A percentile compares a stretch with the other conserved stretches of the same genome.
These are phyloP conservation scores for Oryza meridionalis DNA, from an alignment of 176 grass and related monocot species.

Conservation along the genomic window DNA sequence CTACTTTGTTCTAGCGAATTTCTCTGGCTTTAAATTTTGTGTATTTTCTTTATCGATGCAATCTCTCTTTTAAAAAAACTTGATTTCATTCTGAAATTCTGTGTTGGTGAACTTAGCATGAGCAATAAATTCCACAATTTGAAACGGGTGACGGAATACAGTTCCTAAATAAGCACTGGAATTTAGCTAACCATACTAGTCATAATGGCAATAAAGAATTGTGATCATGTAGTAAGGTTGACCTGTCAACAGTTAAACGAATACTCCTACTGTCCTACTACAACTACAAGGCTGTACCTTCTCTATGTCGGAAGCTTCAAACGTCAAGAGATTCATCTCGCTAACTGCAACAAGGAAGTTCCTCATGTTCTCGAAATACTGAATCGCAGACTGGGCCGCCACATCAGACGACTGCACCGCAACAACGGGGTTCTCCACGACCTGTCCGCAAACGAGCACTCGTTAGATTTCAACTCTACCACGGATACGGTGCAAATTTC, in stretches of 20 bases:
- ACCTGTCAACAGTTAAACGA: background rate
- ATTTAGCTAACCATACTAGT: background rate
- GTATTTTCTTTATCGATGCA: background rate
- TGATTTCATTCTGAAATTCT: background rate
- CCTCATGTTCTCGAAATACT: constrained; percentile 92
- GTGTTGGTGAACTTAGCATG: background rate
- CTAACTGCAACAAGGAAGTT: constrained; percentile 83
- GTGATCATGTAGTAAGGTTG: background rate
- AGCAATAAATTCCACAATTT: background rate
- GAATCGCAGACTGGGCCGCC: constrained; percentile 81
- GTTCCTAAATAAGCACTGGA: background rate
- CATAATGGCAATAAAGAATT: background rate
- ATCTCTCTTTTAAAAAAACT: background rate
- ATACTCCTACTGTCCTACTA: too few species aligned
- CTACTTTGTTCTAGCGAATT: background rate
- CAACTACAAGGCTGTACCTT: constrained; percentile 49
- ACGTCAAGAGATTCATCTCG: constrained; percentile 74
- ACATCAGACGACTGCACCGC: constrained; percentile 64
- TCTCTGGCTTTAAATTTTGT: background rate
- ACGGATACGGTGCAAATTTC: background rate
- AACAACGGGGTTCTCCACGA: constrained; percentile 72
- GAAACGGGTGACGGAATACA: background rate
- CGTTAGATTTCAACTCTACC: background rate
- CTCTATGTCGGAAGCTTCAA: constrained; percentile 87
- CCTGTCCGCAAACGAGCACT: constrained; percentile 27